These are phyloP conservation scores for Drechslerella dactyloides DNA, from an alignment of 2,329 filamentous ascomycete species.

Conservation along the genomic window DNA sequence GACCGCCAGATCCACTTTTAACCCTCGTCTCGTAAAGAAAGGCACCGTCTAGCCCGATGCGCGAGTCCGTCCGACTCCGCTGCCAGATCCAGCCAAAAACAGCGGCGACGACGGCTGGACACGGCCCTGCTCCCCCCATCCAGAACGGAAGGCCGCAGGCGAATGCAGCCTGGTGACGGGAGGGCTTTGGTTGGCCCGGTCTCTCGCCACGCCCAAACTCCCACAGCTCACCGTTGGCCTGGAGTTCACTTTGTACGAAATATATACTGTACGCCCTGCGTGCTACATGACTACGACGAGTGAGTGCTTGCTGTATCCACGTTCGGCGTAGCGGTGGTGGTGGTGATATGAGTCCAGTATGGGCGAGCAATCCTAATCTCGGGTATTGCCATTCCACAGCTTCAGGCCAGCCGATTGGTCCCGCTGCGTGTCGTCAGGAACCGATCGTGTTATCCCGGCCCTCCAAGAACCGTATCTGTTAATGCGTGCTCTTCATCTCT, in stretches of 20 bases:
- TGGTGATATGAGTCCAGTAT: too few relatives aligned
- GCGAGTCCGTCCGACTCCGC: constrained; percentile 5
- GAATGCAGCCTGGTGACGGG: constrained; percentile 13
- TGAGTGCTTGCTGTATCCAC: too few relatives aligned
- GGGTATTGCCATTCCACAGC: neutral
- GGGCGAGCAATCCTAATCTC: neutral
- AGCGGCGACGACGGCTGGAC: constrained; percentile 8
- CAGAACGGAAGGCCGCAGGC: constrained; percentile 29
- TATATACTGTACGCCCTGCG: too few relatives aligned
- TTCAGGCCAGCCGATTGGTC: neutral
- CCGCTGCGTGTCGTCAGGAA: neutral
- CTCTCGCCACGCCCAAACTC: constrained; percentile 17
- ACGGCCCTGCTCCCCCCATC: neutral
- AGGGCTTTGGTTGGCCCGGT: constrained; percentile 24
- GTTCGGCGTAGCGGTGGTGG: too few relatives aligned
- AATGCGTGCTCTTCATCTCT: neutral
- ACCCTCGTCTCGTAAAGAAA: too few relatives aligned
- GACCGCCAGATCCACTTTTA: neutral
- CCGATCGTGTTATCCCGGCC: neutral
- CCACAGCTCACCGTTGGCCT: neutral
- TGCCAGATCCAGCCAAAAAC: constrained; percentile 18
- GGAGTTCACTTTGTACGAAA: too few relatives aligned
- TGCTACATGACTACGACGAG: too few relatives aligned
- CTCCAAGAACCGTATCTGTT: too few relatives aligned
- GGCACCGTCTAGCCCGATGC: neutral